Evolutionary conservation across 306 rosid genomes (phyloP).

Genomic region (Begonia peltatifolia): DNA sequence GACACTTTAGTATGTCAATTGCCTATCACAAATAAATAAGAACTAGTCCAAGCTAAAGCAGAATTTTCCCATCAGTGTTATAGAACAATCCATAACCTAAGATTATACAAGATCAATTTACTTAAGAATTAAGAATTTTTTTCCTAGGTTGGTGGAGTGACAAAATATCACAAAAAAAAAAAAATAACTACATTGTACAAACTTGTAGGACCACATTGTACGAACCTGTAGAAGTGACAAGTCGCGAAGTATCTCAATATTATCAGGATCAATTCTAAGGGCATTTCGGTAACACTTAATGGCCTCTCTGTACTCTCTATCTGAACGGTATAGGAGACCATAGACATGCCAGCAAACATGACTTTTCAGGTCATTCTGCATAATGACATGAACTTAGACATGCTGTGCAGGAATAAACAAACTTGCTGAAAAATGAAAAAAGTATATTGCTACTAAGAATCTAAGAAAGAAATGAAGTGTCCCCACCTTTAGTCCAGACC

Average conservation of each 20-base stretch:
- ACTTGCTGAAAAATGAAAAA: neutral
- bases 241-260: slow-evolving; percentile 89
- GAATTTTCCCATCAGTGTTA: no score
- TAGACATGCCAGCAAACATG: slow-evolving; percentile 99
- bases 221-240: slow-evolving; percentile 84
- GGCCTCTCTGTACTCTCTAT: slow-evolving; percentile 96
- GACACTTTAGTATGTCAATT: no score
- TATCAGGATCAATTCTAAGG: slow-evolving; percentile 84
- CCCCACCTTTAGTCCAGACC: slow-evolving; percentile 81
- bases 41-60: no score
- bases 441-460: neutral
- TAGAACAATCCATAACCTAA: no score
- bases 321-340: slow-evolving; percentile 97
- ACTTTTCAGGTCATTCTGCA: slow-evolving; percentile 96
- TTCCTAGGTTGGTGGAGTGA: no score
- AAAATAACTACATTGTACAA: slow-evolving; percentile 7
- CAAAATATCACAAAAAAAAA: slow-evolving; percentile 3
- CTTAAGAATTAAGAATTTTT: no score
- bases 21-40: no score
- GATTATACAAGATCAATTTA: no score
- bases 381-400: slow-evolving; percentile 17
- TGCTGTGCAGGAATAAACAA: slow-evolving; percentile 1
- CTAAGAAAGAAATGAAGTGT: slow-evolving; percentile 1
- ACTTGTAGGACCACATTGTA: slow-evolving; percentile 36
- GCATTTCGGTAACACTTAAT: slow-evolving; percentile 96